Conservation (phyloP, 345 rosid genomes). For the Erodium maritimum region DNA sequence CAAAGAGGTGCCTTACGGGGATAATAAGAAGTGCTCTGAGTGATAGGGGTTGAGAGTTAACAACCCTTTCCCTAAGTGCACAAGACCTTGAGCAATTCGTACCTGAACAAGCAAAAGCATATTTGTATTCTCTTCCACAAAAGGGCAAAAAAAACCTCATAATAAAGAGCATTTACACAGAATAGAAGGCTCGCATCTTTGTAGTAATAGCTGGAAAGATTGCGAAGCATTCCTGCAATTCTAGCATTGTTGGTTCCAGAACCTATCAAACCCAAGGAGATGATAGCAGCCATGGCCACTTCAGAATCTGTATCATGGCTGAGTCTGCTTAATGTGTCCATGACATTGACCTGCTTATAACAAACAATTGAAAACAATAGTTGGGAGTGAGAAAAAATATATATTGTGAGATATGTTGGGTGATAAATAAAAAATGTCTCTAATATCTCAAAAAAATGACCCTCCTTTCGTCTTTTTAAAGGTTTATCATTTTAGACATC, state of each 20-base stretch:
- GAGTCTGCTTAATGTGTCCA: slow-evolving; percentile 93
- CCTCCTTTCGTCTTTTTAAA: too few relatives aligned
- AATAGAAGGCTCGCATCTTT: slow-evolving; percentile 82
- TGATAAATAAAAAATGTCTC: too few relatives aligned
- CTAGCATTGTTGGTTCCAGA: slow-evolving; percentile 97
- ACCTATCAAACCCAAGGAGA: slow-evolving; percentile 89
- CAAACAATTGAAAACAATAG: background rate
- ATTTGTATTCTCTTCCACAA: background rate
- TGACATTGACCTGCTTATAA: slow-evolving; percentile 65
- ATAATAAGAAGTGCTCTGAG: slow-evolving; percentile 74
- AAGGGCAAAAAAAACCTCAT: background rate
- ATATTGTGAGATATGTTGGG: too few relatives aligned
- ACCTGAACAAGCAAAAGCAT: slow-evolving; percentile 37
- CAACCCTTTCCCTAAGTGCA: slow-evolving; percentile 89
- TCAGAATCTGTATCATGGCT: slow-evolving; percentile 96
- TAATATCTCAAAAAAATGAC: too few relatives aligned
- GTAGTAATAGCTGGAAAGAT: slow-evolving; percentile 88
- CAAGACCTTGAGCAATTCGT: slow-evolving; percentile 90
- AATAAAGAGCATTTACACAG: slow-evolving; percentile 46
- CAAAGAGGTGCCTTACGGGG: slow-evolving; percentile 51
- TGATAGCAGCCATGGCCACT: slow-evolving; percentile 90
- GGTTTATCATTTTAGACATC: too few relatives aligned
- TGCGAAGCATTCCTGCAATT: slow-evolving; percentile 94
- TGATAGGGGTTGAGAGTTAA: slow-evolving; percentile 86
- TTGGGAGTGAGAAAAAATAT: background rate